A percentile compares a stretch with the other conserved stretches of the same genome.
Conservation (phyloP, 164 flowering plant genomes). For the Magnolia kwangsiensis region DNA sequence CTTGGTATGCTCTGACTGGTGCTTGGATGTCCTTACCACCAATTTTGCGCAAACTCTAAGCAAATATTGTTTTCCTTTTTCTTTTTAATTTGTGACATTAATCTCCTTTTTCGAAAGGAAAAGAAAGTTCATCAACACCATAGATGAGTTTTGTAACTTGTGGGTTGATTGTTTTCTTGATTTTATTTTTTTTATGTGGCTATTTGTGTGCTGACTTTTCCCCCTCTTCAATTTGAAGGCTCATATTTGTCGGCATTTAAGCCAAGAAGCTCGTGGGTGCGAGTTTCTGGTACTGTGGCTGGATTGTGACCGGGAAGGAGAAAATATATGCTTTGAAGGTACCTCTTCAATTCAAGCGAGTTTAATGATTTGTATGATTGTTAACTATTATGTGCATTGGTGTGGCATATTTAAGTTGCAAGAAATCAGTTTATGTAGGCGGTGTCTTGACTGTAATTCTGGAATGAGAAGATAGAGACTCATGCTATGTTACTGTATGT, state of each 20-base stretch:
- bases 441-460: too few species aligned
- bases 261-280: slow-evolving; percentile 90
- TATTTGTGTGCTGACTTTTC: not conserved
- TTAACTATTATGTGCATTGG: too few species aligned
- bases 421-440: too few species aligned
- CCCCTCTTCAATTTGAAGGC: slow-evolving; percentile 40
- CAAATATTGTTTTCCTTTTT: not conserved
- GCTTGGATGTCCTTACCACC: too few species aligned
- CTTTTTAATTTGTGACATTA: not conserved
- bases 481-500: too few species aligned
- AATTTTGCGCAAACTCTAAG: too few species aligned
- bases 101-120: not conserved
- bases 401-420: too few species aligned
- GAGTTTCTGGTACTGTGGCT: slow-evolving; percentile 80
- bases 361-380: too few species aligned
- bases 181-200: not conserved
- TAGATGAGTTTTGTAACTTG: not conserved
- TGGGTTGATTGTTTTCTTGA: not conserved
- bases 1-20: too few species aligned
- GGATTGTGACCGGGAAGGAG: slow-evolving; percentile 99
- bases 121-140: not conserved
- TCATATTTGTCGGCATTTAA: slow-evolving; percentile 78
- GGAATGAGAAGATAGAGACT: too few species aligned
- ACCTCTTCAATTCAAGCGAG: slow-evolving; percentile 3
- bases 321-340: slow-evolving; percentile 99